Base-by-base conservation (phyloP, 148 eudicot genomes). In the Persicaria tinctoria region DNA sequence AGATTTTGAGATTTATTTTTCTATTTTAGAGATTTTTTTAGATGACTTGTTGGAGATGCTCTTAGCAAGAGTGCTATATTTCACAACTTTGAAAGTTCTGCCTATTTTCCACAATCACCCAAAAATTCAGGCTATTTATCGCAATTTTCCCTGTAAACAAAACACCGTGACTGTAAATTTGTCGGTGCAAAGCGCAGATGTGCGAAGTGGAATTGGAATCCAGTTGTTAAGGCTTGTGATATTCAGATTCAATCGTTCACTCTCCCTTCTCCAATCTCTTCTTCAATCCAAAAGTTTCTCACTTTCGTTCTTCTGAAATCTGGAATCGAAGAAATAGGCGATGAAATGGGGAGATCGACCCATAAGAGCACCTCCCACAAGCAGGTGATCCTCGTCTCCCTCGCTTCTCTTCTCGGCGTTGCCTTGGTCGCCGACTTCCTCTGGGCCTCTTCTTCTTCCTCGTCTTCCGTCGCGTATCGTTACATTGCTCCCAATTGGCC, bases 401-500 rank as follows among this genome's bases (percentile, higher is more conserved):
- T 84, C 62, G 73, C 79, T 0, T 86, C 74, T 3, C 80, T 93
- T 47, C 82, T 91, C n/a, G 93, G 87, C 51, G 81, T 76, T 12
- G 87, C 81, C 73, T 80, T 93, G 3, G 32, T 93, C 51, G 86
- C 78, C 55, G 98, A 93, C 83, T 84, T 90, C 23, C 79, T 86
- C 1, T 91, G 97, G 98, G 92, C 94, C 6, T 89, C 97, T 48
- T 90, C 97, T 13, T 86, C 94, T 5, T 79, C 89, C 8, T 71
- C 89, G 3, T 77, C 81, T 48, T 75, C 84, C 8, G 66, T 80
- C 46, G 80, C 84, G 56, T 74, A 48, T 60, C 83, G 77, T 18
- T 83, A 73, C 57, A 75, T 84, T 11, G 3, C 86, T 73, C 68
- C 78, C 63, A 83, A 78, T 76, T 87, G 80, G 80, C 73, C 78